Conservation (phyloP, 768 basidiomycete genomes). For the Rhodotorula graminis region DNA sequence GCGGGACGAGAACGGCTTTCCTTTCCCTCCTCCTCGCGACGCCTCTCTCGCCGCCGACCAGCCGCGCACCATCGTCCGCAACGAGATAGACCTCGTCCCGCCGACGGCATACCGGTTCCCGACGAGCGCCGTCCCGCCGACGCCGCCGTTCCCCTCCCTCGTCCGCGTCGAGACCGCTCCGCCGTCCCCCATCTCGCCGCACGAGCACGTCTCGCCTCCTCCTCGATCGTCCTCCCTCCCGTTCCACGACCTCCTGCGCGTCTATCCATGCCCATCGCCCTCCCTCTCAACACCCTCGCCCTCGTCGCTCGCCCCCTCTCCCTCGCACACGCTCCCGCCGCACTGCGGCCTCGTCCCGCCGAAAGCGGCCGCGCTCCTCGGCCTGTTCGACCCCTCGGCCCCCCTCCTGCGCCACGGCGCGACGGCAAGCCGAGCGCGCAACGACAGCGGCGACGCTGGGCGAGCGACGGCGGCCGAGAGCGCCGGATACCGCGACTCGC, state of each 20-base stretch:
- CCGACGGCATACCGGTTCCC: background rate
- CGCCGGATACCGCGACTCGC: background rate
- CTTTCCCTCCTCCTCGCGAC: too few relatives aligned
- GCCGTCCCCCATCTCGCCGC: background rate
- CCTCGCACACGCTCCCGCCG: background rate
- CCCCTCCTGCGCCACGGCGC: too few relatives aligned
- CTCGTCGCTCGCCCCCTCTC: background rate
- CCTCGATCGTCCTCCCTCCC: slow-evolving; percentile 17
- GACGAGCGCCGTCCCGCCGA: background rate
- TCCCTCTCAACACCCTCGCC: background rate
- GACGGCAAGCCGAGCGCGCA: too few relatives aligned
- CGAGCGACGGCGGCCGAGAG: too few relatives aligned
- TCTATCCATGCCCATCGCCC: background rate
- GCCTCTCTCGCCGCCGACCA: too few relatives aligned
- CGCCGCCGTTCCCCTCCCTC: background rate
- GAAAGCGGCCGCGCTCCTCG: slow-evolving; percentile 29
- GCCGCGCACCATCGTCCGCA: too few relatives aligned
- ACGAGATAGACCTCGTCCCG: background rate
- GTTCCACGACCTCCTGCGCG: slow-evolving; percentile 8
- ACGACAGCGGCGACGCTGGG: too few relatives aligned
- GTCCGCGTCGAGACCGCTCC: background rate
- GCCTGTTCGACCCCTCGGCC: slow-evolving; percentile 13
- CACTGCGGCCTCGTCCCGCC: slow-evolving; percentile 8
- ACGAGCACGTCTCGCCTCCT: background rate
- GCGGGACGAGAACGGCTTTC: too few relatives aligned